Conservation (phyloP, 768 basidiomycete genomes). For the Calocybe indica region DNA sequence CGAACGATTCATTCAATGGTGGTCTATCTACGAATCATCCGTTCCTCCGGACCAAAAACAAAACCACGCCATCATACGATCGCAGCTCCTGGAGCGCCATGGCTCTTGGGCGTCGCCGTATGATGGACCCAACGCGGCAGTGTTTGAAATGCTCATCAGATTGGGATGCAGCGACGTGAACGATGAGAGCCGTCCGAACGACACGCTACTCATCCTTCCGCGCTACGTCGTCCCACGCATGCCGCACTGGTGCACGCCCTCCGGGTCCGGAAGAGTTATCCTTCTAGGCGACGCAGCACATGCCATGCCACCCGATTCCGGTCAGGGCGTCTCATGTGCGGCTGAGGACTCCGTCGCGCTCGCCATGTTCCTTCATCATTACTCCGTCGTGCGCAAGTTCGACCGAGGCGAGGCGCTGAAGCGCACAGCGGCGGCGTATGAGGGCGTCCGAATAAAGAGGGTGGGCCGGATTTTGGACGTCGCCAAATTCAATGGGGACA, state of each 20-base stretch:
- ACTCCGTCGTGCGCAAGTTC: slow-evolving; percentile 7
- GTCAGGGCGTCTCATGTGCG: slow-evolving; percentile 35
- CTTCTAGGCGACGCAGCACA: slow-evolving; percentile 40
- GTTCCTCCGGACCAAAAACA: slow-evolving; percentile 18
- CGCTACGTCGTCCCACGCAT: slow-evolving; percentile 28
- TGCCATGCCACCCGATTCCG: slow-evolving; percentile 35
- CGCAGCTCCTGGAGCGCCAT: slow-evolving; percentile 24
- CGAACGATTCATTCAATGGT: slow-evolving; percentile 28
- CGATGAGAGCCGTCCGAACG: neutral
- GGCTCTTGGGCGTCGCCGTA: slow-evolving; percentile 28
- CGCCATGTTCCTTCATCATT: slow-evolving; percentile 28
- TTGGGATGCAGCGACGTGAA: slow-evolving; percentile 17
- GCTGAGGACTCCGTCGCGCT: slow-evolving; percentile 33
- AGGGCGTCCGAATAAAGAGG: slow-evolving; percentile 26
- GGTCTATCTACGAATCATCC: slow-evolving; percentile 31
- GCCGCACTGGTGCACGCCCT: slow-evolving; percentile 26
- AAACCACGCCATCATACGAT: slow-evolving; percentile 15
- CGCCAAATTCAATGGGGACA: slow-evolving; percentile 23
- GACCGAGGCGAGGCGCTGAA: slow-evolving; percentile 10
- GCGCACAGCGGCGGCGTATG: slow-evolving; percentile 22
- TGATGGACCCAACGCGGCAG: slow-evolving; percentile 16
- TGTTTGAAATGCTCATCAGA: slow-evolving; percentile 20
- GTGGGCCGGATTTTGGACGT: slow-evolving; percentile 25
- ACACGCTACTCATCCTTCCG: slow-evolving; percentile 27
- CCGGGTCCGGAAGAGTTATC: slow-evolving; percentile 25